Conservation (phyloP, 305 asterid genomes). For the Fraxinus albicans region DNA sequence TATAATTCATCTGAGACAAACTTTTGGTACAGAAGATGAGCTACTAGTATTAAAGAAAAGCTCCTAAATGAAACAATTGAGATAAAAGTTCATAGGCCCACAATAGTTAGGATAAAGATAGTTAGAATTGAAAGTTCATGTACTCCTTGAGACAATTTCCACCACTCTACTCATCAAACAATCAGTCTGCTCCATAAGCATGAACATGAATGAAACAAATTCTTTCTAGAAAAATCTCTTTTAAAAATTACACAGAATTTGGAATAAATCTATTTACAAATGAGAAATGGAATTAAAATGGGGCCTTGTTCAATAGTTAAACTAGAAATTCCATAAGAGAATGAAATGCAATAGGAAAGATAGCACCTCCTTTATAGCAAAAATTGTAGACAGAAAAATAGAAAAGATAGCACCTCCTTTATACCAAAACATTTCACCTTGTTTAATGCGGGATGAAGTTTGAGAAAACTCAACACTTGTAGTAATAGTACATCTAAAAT, state of each 20-base stretch:
- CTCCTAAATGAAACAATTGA: neutral
- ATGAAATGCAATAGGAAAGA: neutral
- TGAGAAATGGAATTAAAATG: constrained; percentile 13
- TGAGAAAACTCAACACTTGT: neutral
- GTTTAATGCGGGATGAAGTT: neutral
- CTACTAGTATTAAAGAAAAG: neutral
- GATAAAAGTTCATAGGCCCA: neutral
- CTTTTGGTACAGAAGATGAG: neutral
- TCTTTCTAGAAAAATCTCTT: constrained; percentile 10
- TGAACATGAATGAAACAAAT: neutral
- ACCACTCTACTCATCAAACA: neutral
- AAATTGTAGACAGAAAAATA: too few relatives aligned
- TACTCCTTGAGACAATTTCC: neutral
- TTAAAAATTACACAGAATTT: neutral
- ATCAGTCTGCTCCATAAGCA: neutral
- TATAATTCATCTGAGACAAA: neutral
- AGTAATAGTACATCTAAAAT: neutral
- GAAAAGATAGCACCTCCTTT: too few relatives aligned
- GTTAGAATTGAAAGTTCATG: neutral
- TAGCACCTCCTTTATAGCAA: too few relatives aligned
- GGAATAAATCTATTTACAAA: neutral
- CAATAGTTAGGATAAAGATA: neutral
- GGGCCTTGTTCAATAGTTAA: constrained; percentile 3
- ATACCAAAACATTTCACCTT: too few relatives aligned
- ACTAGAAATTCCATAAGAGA: constrained; percentile 2